A percentile compares a stretch with the other conserved stretches of the same genome.
Conservation (phyloP, 352 stramenopile species). For the Pythium insidiosum region DNA sequence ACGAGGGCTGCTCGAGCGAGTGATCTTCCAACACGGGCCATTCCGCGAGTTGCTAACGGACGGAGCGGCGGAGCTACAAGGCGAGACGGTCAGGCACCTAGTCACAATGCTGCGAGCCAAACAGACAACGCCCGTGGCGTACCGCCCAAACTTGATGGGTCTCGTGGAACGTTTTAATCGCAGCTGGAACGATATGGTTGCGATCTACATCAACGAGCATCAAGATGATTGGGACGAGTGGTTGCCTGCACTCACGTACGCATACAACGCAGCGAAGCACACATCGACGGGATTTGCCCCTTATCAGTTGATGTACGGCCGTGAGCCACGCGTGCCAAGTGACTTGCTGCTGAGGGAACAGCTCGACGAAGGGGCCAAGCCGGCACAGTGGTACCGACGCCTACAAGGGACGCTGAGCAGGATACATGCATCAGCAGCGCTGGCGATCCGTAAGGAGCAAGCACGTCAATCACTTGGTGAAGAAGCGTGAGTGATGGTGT, state of each 20-base stretch:
- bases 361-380: background rate
- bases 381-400: background rate
- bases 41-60: conserved; percentile 14
- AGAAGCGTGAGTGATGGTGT: too few species aligned
- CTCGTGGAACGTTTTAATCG: conserved; percentile 13
- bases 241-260: conserved; percentile 2
- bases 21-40: conserved; percentile 6
- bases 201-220: conserved; percentile 1
- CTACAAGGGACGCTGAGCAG: background rate
- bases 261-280: conserved; percentile 3
- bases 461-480: too few species aligned
- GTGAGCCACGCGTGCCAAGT: background rate
- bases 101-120: conserved; percentile 9
- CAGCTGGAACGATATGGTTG: conserved; percentile 15
- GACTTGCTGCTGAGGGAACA: conserved; percentile 1
- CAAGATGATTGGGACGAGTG: conserved; percentile 17
- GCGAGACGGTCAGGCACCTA: conserved; percentile 1
- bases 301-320: background rate
- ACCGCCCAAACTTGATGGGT: conserved; percentile 8
- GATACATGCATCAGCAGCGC: background rate
- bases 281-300: background rate
- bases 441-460: background rate
- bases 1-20: conserved; percentile 6
- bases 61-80: too few species aligned
- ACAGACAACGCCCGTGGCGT: conserved; percentile 10